phyloP scores from a whole-genome alignment of 169 alveolate species.

The Fabrea salina region DNA sequence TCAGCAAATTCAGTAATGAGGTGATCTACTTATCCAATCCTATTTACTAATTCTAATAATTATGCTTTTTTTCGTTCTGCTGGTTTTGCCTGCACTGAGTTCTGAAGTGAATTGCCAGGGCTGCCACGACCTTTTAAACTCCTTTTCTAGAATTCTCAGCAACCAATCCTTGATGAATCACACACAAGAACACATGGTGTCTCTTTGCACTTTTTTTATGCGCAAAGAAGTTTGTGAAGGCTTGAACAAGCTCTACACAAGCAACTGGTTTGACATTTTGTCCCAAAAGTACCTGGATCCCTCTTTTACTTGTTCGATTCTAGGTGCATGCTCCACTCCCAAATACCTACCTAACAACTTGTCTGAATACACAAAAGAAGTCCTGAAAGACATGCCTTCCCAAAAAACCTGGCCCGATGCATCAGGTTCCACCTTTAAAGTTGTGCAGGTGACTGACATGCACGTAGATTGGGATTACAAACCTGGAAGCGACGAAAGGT shows the following conservation, averaged over 20 bases:
- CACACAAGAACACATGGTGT: too few species aligned
- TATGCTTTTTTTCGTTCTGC: too few species aligned
- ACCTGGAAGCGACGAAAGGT: constrained; percentile 24
- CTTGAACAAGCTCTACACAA: neutral
- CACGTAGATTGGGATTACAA: constrained; percentile 45
- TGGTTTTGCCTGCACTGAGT: too few species aligned
- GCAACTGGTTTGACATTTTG: neutral
- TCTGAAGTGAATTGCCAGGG: too few species aligned
- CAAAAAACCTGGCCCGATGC: constrained; percentile 18
- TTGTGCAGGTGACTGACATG: constrained; percentile 46
- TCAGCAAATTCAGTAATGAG: too few species aligned
- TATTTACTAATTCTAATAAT: too few species aligned
- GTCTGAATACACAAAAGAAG: constrained; percentile 15
- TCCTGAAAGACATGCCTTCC: constrained; percentile 35
- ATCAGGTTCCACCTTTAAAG: constrained; percentile 29
- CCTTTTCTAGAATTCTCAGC: too few species aligned
- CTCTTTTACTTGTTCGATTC: neutral
- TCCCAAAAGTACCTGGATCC: neutral
- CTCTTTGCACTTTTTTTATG: neutral
- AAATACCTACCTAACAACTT: neutral
- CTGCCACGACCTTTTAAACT: too few species aligned
- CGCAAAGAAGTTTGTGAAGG: neutral
- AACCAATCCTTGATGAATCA: too few species aligned
- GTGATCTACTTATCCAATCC: too few species aligned
- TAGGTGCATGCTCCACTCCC: neutral